Conservation (phyloP, 352 stramenopile species). For the Globisporangium spiculum region DNA sequence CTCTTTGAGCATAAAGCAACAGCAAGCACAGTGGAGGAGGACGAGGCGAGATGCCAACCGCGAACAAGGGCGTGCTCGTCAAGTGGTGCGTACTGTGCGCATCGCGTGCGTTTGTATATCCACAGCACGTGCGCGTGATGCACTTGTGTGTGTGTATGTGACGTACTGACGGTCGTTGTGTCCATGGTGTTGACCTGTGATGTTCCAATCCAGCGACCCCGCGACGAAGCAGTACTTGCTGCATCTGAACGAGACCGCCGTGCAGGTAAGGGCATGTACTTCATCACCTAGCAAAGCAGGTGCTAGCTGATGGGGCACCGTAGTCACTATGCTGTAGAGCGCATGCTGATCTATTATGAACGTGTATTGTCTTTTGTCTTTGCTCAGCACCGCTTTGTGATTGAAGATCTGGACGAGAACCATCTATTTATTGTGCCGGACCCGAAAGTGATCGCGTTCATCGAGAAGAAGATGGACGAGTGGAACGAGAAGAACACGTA, state of each 20-base stretch:
- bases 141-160: background rate
- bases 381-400: constrained; percentile 76
- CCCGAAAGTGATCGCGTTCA: constrained; percentile 77
- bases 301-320: background rate
- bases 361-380: constrained; percentile 1
- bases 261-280: constrained; percentile 41
- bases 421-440: constrained; percentile 87
- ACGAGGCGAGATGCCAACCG: constrained; percentile 51
- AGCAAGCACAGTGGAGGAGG: background rate
- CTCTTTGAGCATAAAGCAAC: background rate
- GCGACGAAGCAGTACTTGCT: constrained; percentile 86
- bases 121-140: background rate
- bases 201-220: constrained; percentile 30
- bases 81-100: constrained; percentile 49
- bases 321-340: background rate
- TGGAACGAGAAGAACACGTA: constrained; percentile 90
- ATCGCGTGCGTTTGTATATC: background rate
- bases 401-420: constrained; percentile 82
- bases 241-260: constrained; percentile 80
- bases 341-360: background rate
- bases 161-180: background rate
- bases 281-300: background rate
- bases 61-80: constrained; percentile 82
- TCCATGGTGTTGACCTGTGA: too few relatives aligned
- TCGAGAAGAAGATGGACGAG: constrained; percentile 89